A percentile compares a stretch with the other conserved stretches of the same genome.
These are phyloP conservation scores for Jatropha multifida DNA, from an alignment of 441 rosid species.

Conservation along the genomic window DNA sequence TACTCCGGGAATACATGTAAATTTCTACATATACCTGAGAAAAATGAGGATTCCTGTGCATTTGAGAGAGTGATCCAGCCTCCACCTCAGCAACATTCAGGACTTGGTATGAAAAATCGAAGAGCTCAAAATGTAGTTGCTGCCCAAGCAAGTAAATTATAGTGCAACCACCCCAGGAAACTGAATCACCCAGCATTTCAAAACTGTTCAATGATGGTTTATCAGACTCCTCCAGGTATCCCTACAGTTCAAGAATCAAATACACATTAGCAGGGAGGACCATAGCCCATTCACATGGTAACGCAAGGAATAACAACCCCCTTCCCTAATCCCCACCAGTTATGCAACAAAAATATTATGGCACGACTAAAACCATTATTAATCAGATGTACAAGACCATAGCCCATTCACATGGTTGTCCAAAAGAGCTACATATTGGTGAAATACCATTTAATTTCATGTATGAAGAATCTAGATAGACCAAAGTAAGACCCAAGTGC, in stretches of 20 bases:
- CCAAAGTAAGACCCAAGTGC: neutral
- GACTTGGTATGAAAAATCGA: conserved; percentile 95
- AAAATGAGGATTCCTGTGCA: conserved; percentile 56
- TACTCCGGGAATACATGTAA: neutral
- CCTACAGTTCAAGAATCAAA: conserved; percentile 49
- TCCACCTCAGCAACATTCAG: conserved; percentile 97
- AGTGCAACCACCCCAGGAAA: conserved; percentile 99
- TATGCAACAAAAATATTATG: neutral
- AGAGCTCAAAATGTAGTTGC: conserved; percentile 96
- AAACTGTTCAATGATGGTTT: conserved; percentile 49
- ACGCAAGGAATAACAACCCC: neutral
- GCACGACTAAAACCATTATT: neutral
- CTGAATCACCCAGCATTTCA: conserved; percentile 84
- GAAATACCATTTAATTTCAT: neutral
- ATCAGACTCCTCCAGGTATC: conserved; percentile 80
- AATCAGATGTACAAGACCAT: neutral
- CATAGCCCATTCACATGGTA: too few species aligned
- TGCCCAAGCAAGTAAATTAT: conserved; percentile 97
- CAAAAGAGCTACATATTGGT: neutral
- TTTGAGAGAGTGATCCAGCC: conserved; percentile 58
- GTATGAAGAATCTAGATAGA: neutral
- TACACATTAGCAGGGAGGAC: conserved; percentile 1
- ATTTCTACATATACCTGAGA: conserved; percentile 53
- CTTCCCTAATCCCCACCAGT: neutral
- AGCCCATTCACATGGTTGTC: neutral